Base-by-base conservation (phyloP, 2,329 filamentous ascomycete species). In the Tolypocladium inflatum region DNA sequence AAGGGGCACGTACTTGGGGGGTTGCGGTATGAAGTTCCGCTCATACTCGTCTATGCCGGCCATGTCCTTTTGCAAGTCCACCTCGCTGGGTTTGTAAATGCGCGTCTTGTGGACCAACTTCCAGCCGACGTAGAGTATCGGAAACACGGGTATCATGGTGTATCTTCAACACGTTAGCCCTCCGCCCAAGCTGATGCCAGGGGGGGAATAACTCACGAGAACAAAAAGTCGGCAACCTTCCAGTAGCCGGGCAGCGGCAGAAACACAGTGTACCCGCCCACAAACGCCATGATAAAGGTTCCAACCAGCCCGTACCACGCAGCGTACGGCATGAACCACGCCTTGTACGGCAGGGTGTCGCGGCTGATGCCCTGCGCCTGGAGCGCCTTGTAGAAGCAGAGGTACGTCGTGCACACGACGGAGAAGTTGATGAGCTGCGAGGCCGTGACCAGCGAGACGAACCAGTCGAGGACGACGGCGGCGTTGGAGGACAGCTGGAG, bases 211-310 rank as follows among this genome's bases (percentile, higher is more conserved):
- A 74, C 79, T 75, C 64, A 84, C 71, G 85, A 88, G 70, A 91
- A 90, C 35, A 93, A 71, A 68, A 93, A 94, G 8, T 81, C 84
- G 8, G 86, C 80, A 0, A 88, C 68, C 59, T 83, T 79, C 89
- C 88, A 93, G 5, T 80, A 78, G 0, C 80, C 76, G 0, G 72
- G 67, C 1, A 72, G 23, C 0, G 87, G 85, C 52, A 92, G 69
- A 65, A 93, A 94, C 1, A 92, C 87, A 0, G 85, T 80, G 62
- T 91, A 93, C 0, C 89, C 89, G 10, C 87, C 84, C 1, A 91
- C 84, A 63, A 92, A 84, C 0, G 85, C 81, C 85, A 93, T 91
- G 62, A 88, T 70, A 54, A 82, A 81, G 1, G 85, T 88, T 33
- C 81, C 83, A 0, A 75, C 68, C 7, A 90, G 72, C 0, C 83